Conservation (phyloP, 2,329 filamentous ascomycete species). For the Pseudogymnoascus sp. region DNA sequence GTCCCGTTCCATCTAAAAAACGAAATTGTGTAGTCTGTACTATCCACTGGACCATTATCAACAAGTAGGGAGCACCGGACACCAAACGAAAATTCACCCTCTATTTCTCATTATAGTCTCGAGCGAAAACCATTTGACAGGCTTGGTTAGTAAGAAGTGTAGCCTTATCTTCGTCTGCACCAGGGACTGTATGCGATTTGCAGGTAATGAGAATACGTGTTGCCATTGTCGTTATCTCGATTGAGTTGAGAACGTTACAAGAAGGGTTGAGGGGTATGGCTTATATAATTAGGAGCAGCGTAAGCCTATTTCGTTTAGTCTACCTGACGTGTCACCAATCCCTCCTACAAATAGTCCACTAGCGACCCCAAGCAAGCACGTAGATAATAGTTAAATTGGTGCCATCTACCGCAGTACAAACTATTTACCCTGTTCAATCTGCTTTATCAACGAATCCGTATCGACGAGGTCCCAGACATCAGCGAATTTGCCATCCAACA, state of each 20-base stretch:
- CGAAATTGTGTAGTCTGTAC: constrained; percentile 9
- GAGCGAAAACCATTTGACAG: constrained; percentile 14
- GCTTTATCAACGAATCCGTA: background rate
- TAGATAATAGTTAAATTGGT: too few relatives aligned
- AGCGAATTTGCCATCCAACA: background rate
- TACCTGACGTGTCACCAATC: background rate
- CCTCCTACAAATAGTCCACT: too few relatives aligned
- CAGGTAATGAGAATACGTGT: constrained; percentile 12
- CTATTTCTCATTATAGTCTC: constrained; percentile 12
- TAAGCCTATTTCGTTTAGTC: background rate
- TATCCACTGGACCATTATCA: constrained; percentile 14
- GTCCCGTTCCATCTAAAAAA: constrained; percentile 12
- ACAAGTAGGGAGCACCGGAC: constrained; percentile 11
- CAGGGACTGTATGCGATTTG: constrained; percentile 15
- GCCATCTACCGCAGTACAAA: background rate
- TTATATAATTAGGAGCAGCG: background rate
- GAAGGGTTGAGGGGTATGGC: background rate
- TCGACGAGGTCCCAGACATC: background rate
- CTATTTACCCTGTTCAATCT: background rate
- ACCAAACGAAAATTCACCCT: constrained; percentile 11
- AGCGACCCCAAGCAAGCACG: too few relatives aligned
- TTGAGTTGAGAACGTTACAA: background rate
- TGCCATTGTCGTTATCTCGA: constrained; percentile 2
- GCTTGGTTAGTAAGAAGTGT: constrained; percentile 13
- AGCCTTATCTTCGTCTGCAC: constrained; percentile 11